Conservation (phyloP, 2,329 filamentous ascomycete genomes). For the Diaporthe citri region DNA sequence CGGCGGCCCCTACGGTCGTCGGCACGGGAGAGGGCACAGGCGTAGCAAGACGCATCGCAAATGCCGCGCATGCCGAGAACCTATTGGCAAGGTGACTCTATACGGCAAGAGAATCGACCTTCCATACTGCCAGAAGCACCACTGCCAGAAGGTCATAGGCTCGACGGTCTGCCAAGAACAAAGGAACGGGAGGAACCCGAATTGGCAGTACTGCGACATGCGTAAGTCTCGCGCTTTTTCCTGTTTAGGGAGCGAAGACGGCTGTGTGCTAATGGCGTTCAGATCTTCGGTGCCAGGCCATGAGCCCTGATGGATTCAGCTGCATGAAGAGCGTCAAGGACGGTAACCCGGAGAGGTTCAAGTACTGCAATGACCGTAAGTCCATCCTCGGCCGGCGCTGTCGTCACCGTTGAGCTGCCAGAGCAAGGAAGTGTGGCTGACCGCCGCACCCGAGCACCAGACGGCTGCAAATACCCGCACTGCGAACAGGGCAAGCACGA, state of each 20-base stretch:
- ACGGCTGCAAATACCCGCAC: constrained; percentile 42
- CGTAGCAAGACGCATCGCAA: constrained; percentile 10
- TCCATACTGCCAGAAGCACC: constrained; percentile 37
- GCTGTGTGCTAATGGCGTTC: neutral
- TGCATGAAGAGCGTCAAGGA: constrained; percentile 44
- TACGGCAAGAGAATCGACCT: constrained; percentile 32
- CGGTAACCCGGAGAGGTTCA: constrained; percentile 42
- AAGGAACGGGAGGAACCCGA: constrained; percentile 34
- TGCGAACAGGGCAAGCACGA: constrained; percentile 36
- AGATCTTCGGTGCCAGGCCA: constrained; percentile 40
- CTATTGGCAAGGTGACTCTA: constrained; percentile 30
- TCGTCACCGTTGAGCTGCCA: neutral
- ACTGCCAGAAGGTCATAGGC: constrained; percentile 26
- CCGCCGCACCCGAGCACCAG: constrained; percentile 30
- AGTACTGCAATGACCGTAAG: constrained; percentile 44
- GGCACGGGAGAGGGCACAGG: constrained; percentile 6
- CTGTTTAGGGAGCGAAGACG: neutral
- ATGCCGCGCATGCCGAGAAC: constrained; percentile 32
- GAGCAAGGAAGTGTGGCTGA: neutral
- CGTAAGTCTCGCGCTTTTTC: constrained; percentile 22
- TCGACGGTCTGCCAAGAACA: constrained; percentile 34
- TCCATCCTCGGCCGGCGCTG: neutral
- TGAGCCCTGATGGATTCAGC: constrained; percentile 37
- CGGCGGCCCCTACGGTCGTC: constrained; percentile 1
- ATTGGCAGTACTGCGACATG: constrained; percentile 34